Conservation (phyloP, 305 asterid species). For the Fraxinus sp. region DNA sequence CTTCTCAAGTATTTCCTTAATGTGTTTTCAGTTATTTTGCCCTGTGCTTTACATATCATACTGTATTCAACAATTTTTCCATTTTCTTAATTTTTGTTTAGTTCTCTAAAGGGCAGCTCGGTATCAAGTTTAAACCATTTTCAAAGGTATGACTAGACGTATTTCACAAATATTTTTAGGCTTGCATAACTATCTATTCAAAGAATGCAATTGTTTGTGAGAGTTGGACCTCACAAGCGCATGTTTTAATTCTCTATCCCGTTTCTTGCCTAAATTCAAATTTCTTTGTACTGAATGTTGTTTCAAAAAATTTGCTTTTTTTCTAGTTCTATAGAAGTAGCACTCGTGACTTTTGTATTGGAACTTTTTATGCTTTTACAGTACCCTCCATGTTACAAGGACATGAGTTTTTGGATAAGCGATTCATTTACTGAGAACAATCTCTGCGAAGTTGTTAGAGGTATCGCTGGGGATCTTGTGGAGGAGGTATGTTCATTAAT, state of each 20-base stretch:
- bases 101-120: conserved; percentile 81
- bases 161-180: background rate
- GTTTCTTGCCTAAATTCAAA: background rate
- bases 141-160: conserved; percentile 59
- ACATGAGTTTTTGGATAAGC: conserved; percentile 96
- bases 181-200: background rate
- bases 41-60: background rate
- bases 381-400: conserved; percentile 93
- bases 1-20: conserved; percentile 69
- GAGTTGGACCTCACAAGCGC: background rate
- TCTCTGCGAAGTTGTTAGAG: conserved; percentile 92
- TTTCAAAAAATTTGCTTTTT: background rate
- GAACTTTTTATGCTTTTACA: conserved; percentile 31
- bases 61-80: background rate
- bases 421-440: conserved; percentile 93
- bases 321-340: background rate
- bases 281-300: background rate
- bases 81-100: conserved; percentile 26
- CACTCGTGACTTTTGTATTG: background rate
- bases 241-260: background rate
- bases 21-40: background rate
- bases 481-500: conserved; percentile 69
- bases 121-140: conserved; percentile 74
- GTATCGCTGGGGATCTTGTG: conserved; percentile 91
- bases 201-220: background rate